Evolutionary conservation across 2,329 filamentous ascomycete species (phyloP).

Genomic region (Sporothrix brasiliensis): DNA sequence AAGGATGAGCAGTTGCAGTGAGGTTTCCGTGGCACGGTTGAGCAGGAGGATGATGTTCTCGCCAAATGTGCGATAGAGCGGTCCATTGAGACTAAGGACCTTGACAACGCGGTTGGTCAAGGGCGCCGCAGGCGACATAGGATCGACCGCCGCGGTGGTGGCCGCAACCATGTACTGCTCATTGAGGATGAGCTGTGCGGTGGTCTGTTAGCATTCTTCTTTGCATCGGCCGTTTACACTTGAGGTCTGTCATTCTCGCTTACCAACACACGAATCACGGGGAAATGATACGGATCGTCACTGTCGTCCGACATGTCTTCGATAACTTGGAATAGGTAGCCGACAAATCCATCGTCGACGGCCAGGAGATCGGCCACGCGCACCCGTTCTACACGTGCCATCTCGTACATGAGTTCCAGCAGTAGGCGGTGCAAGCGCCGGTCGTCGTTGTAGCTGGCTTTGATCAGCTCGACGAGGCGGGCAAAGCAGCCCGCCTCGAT

Average conservation of each 20-base stretch:
- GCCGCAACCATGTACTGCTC: conserved; percentile 94
- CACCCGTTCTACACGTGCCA: conserved; percentile 87
- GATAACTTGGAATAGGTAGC: conserved; percentile 82
- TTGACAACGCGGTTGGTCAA: conserved; percentile 95
- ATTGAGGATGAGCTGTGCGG: conserved; percentile 79
- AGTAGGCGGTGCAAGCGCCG: conserved; percentile 75
- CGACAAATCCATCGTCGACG: conserved; percentile 79
- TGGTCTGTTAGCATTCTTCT: background rate
- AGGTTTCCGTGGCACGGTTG: conserved; percentile 93
- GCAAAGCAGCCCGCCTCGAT: conserved; percentile 82
- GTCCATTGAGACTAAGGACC: conserved; percentile 77
- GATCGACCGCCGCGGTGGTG: conserved; percentile 54
- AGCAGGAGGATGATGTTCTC: conserved; percentile 95
- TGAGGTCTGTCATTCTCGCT: conserved; percentile 39
- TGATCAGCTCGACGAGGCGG: conserved; percentile 79
- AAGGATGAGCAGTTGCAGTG: conserved; percentile 90
- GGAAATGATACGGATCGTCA: conserved; percentile 93
- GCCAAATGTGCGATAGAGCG: conserved; percentile 87
- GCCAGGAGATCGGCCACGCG: conserved; percentile 74
- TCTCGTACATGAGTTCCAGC: conserved; percentile 91
- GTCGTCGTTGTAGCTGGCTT: conserved; percentile 65
- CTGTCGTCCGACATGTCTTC: conserved; percentile 85
- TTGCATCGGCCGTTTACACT: background rate
- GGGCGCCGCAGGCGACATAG: conserved; percentile 50
- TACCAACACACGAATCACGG: conserved; percentile 89